Evolutionary conservation across 345 rosid genomes (phyloP), one percentile per base, ranked within the genome.

Genomic region (Noccaea bulbosa): DNA sequence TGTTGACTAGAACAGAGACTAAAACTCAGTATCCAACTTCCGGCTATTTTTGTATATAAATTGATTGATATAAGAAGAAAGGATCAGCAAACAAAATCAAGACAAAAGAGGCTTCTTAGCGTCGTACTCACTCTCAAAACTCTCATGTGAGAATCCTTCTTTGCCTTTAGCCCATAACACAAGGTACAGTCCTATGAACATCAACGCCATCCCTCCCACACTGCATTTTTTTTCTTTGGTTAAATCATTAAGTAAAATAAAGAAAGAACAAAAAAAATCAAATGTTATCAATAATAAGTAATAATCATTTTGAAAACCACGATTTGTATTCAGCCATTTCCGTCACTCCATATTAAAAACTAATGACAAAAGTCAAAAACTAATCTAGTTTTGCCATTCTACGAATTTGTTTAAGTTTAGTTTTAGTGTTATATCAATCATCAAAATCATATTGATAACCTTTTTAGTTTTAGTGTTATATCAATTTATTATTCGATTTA

Each of bases 131-230:
- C 88, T 71, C 66, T 72, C 84, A 22, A 77, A 62, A 69, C 52
- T 34, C 35, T 76, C 80, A 0, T 59, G 41, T 3, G 66, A 50
- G 75, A 61, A 77, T 6, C 62, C 74, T 82, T 88, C 98, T 84
- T 90, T 95, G 46, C 89, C 83, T 83, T 95, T 95, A 2, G 94
- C 92, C 99, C 99, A 95, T 7, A 95, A 80, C 73, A 95, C 91
- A 14, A 82, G 73, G 77, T 95, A 92, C 14, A 90, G 84, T 33
- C 98, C 97, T 2, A 71, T 40, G 71, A 95, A 90, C 97, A 95
- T 90, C 47, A 90, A 63, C 58, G 79, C 68, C 98, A 95, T 95
- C 5, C 97, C 94, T 0, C 82, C 89, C 34, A 87, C 66, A 78
- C 94, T 95, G 98, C 83, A 46, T 16, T 20, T 7, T 24, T 9